These are phyloP conservation scores for Ogataea pini DNA, from an alignment of 805 yeast species.

Conservation along the genomic window DNA sequence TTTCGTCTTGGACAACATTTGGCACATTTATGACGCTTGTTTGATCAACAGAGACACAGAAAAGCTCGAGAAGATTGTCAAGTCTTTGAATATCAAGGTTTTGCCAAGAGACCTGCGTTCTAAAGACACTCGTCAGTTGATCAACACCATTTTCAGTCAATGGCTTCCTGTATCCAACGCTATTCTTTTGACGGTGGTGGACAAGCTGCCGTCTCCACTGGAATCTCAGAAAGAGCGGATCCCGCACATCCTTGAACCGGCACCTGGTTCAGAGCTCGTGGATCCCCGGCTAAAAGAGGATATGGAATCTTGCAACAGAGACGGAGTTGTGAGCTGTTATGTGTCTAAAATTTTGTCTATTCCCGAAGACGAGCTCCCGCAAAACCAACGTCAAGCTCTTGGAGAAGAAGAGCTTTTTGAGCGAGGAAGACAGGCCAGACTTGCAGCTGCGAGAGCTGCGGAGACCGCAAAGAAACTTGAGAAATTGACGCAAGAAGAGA, in stretches of 20 bases:
- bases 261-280: slow-evolving; percentile 51
- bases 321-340: slow-evolving; percentile 70
- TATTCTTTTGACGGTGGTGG: slow-evolving; percentile 78
- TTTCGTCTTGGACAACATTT: slow-evolving; percentile 82
- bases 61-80: slow-evolving; percentile 71
- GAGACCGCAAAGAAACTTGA: slow-evolving; percentile 44
- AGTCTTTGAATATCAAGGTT: slow-evolving; percentile 66
- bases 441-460: slow-evolving; percentile 67
- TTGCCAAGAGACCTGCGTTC: slow-evolving; percentile 76
- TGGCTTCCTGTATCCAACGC: slow-evolving; percentile 95
- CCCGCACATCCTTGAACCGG: slow-evolving; percentile 61
- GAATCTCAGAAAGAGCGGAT: slow-evolving; percentile 73
- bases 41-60: slow-evolving; percentile 66
- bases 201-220: slow-evolving; percentile 80
- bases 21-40: slow-evolving; percentile 84
- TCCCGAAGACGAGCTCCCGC: slow-evolving; percentile 79
- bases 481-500: slow-evolving; percentile 11
- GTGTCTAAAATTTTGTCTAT: slow-evolving; percentile 88
- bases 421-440: slow-evolving; percentile 63
- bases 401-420: slow-evolving; percentile 62
- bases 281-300: slow-evolving; percentile 51
- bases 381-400: slow-evolving; percentile 42
- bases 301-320: slow-evolving; percentile 66
- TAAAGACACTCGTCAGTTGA: slow-evolving; percentile 66
- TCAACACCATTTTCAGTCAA: slow-evolving; percentile 75